Base-by-base conservation (phyloP, 495 filamentous ascomycete species). In the Astrothelium macrocarpum region DNA sequence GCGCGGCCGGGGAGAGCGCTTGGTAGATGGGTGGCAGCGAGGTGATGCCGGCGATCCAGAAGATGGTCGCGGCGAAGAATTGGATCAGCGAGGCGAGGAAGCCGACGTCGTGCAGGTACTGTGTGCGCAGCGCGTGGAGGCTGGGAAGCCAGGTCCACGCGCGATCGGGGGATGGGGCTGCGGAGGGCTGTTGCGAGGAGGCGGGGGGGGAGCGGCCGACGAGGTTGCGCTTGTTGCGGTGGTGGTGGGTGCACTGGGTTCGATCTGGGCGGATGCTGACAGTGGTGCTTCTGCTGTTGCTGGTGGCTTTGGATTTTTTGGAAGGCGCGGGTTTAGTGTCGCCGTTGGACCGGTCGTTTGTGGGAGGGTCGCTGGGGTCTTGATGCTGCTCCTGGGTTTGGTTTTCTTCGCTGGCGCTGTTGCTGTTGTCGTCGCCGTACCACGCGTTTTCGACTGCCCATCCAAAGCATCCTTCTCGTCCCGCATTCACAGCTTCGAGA, bases 401-500 rank as follows among this genome's bases (percentile, higher is more conserved):
- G 16, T 26, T 56, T 29, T 56, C 49, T 29, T 56, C 49, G 25
- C 49, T 56, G 25, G 49, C 20, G 20, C 49, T 56, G 49, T 25
- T 56, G 16, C 49, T 29, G 9, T 56, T 56, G 49, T 16, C 25
- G 20, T 9, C 25, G 25, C 49, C 49, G 20, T 62, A 42, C 36
- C 36, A 62, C 3, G 63, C 63, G 1, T 67, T 68, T 61, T 85
- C 81, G 16, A 89, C 49, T 0, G 87, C 87, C 86, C 85, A 90
- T 18, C 87, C 87, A 72, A 90, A 89, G 70, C 87, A 90, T 14
- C 82, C 84, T 0, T 80, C 74, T 20, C 81, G 73, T 62, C 85
- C 84, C 62, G 84, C 84, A 71, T 90, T 89, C 3, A 89, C 76
- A 11, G 86, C 87, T 69, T 91, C 88, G 2, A 87, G 71, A 68